These are phyloP conservation scores for Pichia cabralensis DNA, from an alignment of 805 yeast species.

Conservation along the genomic window DNA sequence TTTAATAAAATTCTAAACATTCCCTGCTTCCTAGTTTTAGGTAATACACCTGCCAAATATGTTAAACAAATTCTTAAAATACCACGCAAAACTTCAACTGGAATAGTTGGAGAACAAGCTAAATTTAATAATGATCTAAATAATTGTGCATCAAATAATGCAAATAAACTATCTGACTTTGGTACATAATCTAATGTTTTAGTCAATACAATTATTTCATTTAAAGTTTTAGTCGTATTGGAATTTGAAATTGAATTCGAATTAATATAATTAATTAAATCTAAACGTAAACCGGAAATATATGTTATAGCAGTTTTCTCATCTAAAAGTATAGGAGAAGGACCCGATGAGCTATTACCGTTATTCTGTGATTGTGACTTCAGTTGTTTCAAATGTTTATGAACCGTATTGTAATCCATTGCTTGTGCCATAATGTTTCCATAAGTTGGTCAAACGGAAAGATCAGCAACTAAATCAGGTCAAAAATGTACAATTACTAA, in stretches of 20 bases:
- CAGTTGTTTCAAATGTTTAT: constrained; percentile 20
- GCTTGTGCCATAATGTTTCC: too few relatives aligned
- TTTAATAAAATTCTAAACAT: constrained; percentile 20
- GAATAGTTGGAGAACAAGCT: constrained; percentile 13
- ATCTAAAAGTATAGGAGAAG: constrained; percentile 11
- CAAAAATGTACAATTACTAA: too few relatives aligned
- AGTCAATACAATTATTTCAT: constrained; percentile 44
- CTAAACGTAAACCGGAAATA: constrained; percentile 12
- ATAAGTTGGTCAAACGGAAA: too few relatives aligned
- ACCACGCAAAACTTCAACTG: constrained; percentile 18
- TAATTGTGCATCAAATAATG: constrained; percentile 16
- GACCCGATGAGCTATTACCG: not conserved
- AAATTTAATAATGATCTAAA: constrained; percentile 17
- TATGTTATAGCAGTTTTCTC: constrained; percentile 15
- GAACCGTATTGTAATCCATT: constrained; percentile 20
- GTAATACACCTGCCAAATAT: constrained; percentile 34
- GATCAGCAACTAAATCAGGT: too few relatives aligned
- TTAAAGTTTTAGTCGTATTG: constrained; percentile 32
- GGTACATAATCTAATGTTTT: constrained; percentile 41
- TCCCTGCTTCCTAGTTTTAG: constrained; percentile 23
- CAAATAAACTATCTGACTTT: constrained; percentile 17
- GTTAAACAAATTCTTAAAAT: constrained; percentile 25
- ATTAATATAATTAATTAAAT: not conserved
- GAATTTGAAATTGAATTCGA: not conserved
- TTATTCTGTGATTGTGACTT: too few relatives aligned